Conservation (phyloP, 23 red algal species). For the Chondrus crispus region DNA sequence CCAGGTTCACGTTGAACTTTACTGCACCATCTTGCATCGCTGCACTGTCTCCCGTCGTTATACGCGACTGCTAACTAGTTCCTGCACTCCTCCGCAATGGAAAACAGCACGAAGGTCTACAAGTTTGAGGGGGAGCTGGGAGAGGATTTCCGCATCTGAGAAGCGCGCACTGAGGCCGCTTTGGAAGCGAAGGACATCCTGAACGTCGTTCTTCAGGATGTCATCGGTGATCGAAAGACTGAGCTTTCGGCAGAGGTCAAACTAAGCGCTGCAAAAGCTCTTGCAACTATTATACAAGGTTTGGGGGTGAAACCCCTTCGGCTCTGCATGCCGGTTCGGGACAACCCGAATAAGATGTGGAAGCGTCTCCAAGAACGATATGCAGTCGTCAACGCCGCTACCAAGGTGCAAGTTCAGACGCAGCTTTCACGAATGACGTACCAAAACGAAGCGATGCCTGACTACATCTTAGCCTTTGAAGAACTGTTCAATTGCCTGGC, state of each 20-base stretch:
- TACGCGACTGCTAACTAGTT: too few species aligned
- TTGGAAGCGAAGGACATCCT: not conserved
- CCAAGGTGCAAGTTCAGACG: not conserved
- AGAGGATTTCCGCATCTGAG: not conserved
- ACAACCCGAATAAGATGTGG: not conserved
- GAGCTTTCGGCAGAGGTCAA: not conserved
- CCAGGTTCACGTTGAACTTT: too few species aligned
- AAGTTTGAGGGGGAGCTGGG: not conserved
- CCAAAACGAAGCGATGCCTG: not conserved
- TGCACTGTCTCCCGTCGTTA: too few species aligned
- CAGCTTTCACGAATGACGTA: not conserved
- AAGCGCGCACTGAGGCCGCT: not conserved
- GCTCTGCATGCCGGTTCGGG: not conserved
- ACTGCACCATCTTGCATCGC: too few species aligned
- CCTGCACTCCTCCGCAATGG: too few species aligned
- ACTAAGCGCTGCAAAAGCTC: not conserved
- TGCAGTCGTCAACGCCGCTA: not conserved
- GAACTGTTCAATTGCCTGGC: not conserved
- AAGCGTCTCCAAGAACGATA: not conserved
- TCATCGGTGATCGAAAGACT: not conserved
- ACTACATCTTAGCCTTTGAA: not conserved
- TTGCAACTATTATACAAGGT: not conserved
- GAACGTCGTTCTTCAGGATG: not conserved
- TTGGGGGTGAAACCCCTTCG: not conserved
- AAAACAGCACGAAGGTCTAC: not conserved